These are phyloP conservation scores for Echium plantagineum DNA, from an alignment of 257 asterid genomes.

Conservation along the genomic window DNA sequence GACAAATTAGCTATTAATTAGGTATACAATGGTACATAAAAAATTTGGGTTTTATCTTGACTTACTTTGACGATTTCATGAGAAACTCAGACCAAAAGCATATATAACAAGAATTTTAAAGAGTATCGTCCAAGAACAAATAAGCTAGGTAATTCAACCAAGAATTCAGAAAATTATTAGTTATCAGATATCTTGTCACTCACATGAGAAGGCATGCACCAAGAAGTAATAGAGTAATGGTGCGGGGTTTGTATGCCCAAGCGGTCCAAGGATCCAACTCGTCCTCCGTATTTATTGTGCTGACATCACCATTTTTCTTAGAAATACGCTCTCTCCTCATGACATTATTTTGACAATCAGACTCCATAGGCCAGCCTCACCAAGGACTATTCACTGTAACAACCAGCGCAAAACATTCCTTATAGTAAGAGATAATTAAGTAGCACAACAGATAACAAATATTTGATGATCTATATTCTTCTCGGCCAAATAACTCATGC, in stretches of 20 bases:
- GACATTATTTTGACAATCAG: conserved; percentile 42
- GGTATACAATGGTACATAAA: not conserved
- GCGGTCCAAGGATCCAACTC: conserved; percentile 99
- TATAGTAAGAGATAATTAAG: not conserved
- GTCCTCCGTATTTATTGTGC: conserved; percentile 38
- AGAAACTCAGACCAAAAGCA: no score
- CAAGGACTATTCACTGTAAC: conserved; percentile 23
- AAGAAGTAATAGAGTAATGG: conserved; percentile 64
- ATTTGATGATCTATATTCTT: no score
- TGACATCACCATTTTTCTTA: conserved; percentile 58
- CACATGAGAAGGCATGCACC: conserved; percentile 97
- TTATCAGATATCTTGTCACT: conserved; percentile 15
- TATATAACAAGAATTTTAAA: no score
- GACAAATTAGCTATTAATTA: not conserved
- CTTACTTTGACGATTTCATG: no score
- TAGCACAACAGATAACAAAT: no score
- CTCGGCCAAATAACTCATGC: no score
- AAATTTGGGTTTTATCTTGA: no score
- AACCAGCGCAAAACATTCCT: not conserved
- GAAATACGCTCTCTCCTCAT: conserved; percentile 33
- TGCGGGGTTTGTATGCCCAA: conserved; percentile 95
- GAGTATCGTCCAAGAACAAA: no score
- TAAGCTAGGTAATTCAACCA: not conserved
- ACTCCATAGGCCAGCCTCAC: conserved; percentile 41
- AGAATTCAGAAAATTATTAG: no score